These are phyloP conservation scores for Breynia disticha DNA, from an alignment of 441 rosid species.

Conservation along the genomic window DNA sequence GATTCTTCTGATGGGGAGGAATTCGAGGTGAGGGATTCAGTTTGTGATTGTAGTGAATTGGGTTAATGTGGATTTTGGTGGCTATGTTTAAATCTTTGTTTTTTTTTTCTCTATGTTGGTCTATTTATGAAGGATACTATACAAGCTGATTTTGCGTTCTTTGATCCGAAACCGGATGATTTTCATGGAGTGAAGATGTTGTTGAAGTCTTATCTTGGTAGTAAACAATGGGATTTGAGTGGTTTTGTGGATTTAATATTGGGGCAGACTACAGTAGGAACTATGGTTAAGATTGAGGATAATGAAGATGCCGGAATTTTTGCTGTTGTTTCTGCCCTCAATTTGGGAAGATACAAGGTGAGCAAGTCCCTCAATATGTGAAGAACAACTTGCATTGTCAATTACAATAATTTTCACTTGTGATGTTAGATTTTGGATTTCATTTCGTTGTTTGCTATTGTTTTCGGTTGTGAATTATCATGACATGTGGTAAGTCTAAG, in stretches of 20 bases:
- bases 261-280: constrained; percentile 77
- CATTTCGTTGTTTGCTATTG: neutral
- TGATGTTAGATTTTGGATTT: no score
- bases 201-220: constrained; percentile 55
- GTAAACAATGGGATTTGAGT: constrained; percentile 75
- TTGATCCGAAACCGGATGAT: constrained; percentile 72
- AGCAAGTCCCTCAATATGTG: constrained; percentile 7
- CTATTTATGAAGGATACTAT: constrained; percentile 42
- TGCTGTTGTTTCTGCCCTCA: constrained; percentile 55
- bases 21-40: constrained; percentile 33
- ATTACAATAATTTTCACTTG: no score
- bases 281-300: constrained; percentile 73
- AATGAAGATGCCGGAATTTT: constrained; percentile 53
- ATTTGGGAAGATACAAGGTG: constrained; percentile 73
- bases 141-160: constrained; percentile 85
- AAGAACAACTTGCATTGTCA: no score
- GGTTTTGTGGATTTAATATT: constrained; percentile 71
- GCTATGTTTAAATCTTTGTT: neutral
- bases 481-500: constrained; percentile 8
- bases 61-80: neutral
- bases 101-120: constrained; percentile 8
- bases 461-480: neutral
- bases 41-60: no score
- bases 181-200: constrained; percentile 70
- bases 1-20: constrained; percentile 64